Evolutionary conservation across 31 red algal species (phyloP).

Genomic region (Asparagopsis taxiformis): DNA sequence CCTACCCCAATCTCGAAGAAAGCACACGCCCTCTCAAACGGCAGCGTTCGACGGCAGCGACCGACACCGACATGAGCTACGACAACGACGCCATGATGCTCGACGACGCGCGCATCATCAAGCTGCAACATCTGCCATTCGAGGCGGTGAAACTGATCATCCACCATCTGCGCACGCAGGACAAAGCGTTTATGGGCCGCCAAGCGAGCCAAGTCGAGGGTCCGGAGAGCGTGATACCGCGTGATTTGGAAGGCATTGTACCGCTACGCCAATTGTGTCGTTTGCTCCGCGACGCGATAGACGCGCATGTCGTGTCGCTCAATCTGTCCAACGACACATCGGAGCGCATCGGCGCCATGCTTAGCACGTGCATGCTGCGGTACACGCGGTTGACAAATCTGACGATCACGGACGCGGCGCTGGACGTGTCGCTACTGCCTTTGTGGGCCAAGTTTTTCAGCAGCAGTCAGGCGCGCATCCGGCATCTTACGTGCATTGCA

Average conservation of each 20-base stretch:
- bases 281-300: slow-evolving; percentile 19
- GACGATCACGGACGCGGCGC: too few species aligned
- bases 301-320: slow-evolving; percentile 19
- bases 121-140: background rate
- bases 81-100: background rate
- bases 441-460: too few species aligned
- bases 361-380: slow-evolving; percentile 9
- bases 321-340: slow-evolving; percentile 7
- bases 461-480: background rate
- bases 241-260: background rate
- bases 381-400: slow-evolving; percentile 4
- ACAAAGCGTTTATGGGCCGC: too few species aligned
- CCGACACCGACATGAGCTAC: background rate
- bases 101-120: background rate
- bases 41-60: background rate
- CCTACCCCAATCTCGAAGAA: too few species aligned
- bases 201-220: background rate
- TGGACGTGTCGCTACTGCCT: too few species aligned
- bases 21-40: too few species aligned
- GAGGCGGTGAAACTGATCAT: background rate
- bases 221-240: too few species aligned
- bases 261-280: slow-evolving; percentile 5
- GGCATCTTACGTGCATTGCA: background rate
- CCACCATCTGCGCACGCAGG: background rate
- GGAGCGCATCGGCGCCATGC: background rate